Evolutionary conservation across 2,329 filamentous ascomycete genomes (phyloP).

Genomic region (Colletotrichum destructivum): DNA sequence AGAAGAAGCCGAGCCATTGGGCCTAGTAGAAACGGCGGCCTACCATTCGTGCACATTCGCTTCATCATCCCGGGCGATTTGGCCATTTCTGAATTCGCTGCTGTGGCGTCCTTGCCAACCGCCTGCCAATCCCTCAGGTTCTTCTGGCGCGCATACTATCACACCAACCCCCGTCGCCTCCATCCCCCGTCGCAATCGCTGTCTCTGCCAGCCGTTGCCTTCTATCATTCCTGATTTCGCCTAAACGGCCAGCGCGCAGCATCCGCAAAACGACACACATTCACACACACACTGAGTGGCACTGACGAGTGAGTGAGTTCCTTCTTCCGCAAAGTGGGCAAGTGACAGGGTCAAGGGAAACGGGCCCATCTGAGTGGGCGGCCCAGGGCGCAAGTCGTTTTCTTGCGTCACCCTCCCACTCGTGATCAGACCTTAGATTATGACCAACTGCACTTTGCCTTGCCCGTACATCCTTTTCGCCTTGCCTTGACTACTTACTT

Average conservation of each 20-base stretch:
- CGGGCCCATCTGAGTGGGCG: constrained; percentile 20
- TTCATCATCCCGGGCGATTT: constrained; percentile 13
- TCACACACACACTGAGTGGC: not conserved
- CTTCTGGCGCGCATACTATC: not conserved
- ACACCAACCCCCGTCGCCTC: too few relatives aligned
- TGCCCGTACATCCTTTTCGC: constrained; percentile 14
- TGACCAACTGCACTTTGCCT: constrained; percentile 20
- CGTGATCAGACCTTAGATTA: constrained; percentile 38
- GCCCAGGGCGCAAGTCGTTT: constrained; percentile 35
- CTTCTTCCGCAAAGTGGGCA: constrained; percentile 27
- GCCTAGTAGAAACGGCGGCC: constrained; percentile 17
- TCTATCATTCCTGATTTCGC: not conserved
- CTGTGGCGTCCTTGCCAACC: constrained; percentile 29
- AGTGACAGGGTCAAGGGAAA: constrained; percentile 13
- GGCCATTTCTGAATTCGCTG: constrained; percentile 14
- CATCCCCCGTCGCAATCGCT: not conserved
- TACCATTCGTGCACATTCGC: constrained; percentile 32
- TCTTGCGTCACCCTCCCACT: constrained; percentile 40
- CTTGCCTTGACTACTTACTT: constrained; percentile 7
- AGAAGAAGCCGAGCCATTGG: constrained; percentile 38
- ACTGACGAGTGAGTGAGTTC: constrained; percentile 3
- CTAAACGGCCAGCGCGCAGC: not conserved
- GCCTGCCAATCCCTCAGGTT: not conserved
- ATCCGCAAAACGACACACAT: not conserved
- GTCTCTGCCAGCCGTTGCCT: constrained; percentile 1